phyloP scores from a whole-genome alignment of 768 basidiomycete species.

The Terana coerulea region DNA sequence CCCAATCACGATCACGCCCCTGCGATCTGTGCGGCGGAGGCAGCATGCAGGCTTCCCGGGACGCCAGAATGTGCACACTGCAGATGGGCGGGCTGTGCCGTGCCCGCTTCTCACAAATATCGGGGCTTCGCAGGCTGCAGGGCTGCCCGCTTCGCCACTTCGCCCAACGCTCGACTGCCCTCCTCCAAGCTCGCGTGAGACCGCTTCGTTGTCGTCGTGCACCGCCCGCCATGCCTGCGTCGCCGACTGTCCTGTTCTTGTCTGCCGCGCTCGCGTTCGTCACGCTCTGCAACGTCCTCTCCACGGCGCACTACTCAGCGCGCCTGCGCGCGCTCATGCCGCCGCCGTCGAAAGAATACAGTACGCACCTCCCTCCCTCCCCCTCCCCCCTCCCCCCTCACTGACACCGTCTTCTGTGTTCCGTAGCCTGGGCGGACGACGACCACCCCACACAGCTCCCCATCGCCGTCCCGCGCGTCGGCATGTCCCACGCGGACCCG shows the following conservation, averaged over 20 bases:
- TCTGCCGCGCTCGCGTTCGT: not conserved
- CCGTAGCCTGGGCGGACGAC: not conserved
- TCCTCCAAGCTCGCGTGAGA: too few relatives aligned
- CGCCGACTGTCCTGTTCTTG: not conserved
- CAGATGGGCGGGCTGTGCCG: too few relatives aligned
- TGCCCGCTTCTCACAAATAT: too few relatives aligned
- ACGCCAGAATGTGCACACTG: too few relatives aligned
- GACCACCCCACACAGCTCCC: constrained; percentile 2
- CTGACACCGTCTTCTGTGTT: not conserved
- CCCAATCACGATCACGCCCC: too few relatives aligned
- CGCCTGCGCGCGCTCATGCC: not conserved
- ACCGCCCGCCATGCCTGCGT: not conserved
- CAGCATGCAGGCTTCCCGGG: too few relatives aligned
- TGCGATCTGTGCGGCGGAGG: too few relatives aligned
- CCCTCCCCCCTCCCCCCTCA: not conserved
- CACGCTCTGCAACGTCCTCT: not conserved
- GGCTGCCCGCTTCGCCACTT: too few relatives aligned
- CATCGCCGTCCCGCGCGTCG: not conserved
- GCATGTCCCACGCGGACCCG: not conserved
- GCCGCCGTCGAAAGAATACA: not conserved
- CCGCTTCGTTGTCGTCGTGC: too few relatives aligned
- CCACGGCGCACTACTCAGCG: not conserved
- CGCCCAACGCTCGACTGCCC: too few relatives aligned
- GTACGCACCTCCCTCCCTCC: not conserved
- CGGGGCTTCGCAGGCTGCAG: too few relatives aligned